A percentile compares a stretch with the other conserved stretches of the same genome.
These are phyloP conservation scores for Yamadazyma triangularis DNA, from an alignment of 1,139 yeast genomes.

Conservation along the genomic window DNA sequence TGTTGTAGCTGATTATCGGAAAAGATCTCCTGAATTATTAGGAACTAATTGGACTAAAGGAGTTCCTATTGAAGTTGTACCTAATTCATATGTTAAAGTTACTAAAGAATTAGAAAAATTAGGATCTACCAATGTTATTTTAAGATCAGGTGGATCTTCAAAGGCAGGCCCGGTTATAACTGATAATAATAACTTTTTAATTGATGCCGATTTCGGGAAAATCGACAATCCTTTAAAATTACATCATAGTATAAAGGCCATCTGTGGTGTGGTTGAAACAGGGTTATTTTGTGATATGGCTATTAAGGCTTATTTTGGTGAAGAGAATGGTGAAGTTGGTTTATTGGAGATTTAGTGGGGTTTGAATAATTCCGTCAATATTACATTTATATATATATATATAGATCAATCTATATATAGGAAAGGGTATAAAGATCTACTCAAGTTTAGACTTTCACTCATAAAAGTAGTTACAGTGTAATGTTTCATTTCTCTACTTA, in stretches of 20 bases:
- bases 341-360: neutral
- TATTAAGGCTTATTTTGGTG: constrained; percentile 82
- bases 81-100: constrained; percentile 80
- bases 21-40: constrained; percentile 57
- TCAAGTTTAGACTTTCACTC: no score
- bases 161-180: constrained; percentile 99
- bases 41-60: constrained; percentile 89
- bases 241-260: constrained; percentile 60
- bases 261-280: constrained; percentile 96
- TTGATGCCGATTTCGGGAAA: constrained; percentile 91
- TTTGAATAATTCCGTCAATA: constrained; percentile 9
- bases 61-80: constrained; percentile 93
- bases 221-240: constrained; percentile 57
- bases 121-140: constrained; percentile 62
- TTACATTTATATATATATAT: neutral
- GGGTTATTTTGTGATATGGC: constrained; percentile 80
- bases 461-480: no score
- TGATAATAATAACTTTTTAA: constrained; percentile 88
- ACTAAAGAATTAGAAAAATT: constrained; percentile 53
- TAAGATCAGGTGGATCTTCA: constrained; percentile 85
- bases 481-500: no score
- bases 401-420: no score
- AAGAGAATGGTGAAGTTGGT: constrained; percentile 60
- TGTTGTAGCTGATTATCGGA: constrained; percentile 90
- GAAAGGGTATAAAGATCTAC: no score